Evolutionary conservation across 805 yeast species (phyloP), one percentile per base, ranked within the genome.

Genomic region (Candida railenensis): DNA sequence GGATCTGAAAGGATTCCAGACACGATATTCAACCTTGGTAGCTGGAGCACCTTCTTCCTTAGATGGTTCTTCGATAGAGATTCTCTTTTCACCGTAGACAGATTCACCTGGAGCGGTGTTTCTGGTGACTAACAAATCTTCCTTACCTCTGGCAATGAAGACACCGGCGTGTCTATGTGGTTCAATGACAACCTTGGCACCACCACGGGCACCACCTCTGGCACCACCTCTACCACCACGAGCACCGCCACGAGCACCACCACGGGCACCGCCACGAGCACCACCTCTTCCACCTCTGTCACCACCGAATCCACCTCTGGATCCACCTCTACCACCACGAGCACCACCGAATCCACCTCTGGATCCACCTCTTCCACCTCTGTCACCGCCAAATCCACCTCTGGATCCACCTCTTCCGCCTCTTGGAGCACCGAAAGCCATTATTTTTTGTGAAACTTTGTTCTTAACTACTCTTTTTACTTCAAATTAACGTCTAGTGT

Each of bases 1-100:
- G 50, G 98, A 92, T 85, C 99, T 87, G 87, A 94, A 94, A 54
- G 99, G 99, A 77, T 94, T 94, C 99, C 99, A 94, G 58, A 94
- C 99, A 82, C 99, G 91, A 85, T 94, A 94, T 79, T 94, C 99
- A 52, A 84, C 81, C 80, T 94, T 94, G 65, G 97, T 90, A 56
- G 94, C 83, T 57, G 94, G 88, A 49, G 84, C 88, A 65, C 86
- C 87, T 64, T 87, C 96, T 66, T 87, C 96, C 62, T 77, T 82
- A 48, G 92, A 81, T 56, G 97, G 96, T 67, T 88, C 97, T 70
- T 94, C 99, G 52, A 94, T 80, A 48, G 95, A 73, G 53, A 94
- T 80, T 78, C 98, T 84, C 83, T 94, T 94, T 78, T 94, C 99
- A 65, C 98, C 98, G 76, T 94, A 94, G 47, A 94, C 99, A 48